Evolutionary conservation across 495 filamentous ascomycete genomes (phyloP).

Genomic region (Chaetomium cochliodes): DNA sequence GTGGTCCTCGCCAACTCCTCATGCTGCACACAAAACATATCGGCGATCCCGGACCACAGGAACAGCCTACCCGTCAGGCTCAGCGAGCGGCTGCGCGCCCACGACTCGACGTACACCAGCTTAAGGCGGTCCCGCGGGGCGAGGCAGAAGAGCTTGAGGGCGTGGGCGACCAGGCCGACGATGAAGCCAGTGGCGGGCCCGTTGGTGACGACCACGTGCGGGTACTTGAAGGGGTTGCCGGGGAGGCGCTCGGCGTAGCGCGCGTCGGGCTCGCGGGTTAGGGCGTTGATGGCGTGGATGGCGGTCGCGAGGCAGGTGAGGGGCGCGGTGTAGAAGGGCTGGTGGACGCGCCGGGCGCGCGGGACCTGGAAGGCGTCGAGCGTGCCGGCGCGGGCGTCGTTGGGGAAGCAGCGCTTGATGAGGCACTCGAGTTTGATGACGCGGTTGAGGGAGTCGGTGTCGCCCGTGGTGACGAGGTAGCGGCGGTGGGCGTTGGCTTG

Average conservation of each 20-base stretch:
- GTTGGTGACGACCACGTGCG: slow-evolving; percentile 72
- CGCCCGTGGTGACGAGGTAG: slow-evolving; percentile 76
- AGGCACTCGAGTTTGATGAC: slow-evolving; percentile 37
- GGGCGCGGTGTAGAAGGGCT: slow-evolving; percentile 67
- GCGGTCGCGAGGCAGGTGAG: slow-evolving; percentile 52
- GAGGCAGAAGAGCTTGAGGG: slow-evolving; percentile 62
- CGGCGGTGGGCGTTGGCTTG: slow-evolving; percentile 64
- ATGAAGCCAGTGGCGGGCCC: slow-evolving; percentile 86
- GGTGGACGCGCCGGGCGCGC: slow-evolving; percentile 74
- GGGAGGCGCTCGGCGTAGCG: slow-evolving; percentile 38
- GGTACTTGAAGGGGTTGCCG: slow-evolving; percentile 39
- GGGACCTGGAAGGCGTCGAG: slow-evolving; percentile 63
- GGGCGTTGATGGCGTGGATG: slow-evolving; percentile 52
- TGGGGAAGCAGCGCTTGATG: slow-evolving; percentile 31
- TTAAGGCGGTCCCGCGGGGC: slow-evolving; percentile 44
- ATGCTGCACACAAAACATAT: slow-evolving; percentile 47
- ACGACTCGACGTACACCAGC: slow-evolving; percentile 87
- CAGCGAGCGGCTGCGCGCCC: slow-evolving; percentile 75
- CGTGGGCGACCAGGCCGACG: slow-evolving; percentile 64
- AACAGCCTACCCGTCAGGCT: slow-evolving; percentile 80
- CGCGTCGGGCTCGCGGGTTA: slow-evolving; percentile 33
- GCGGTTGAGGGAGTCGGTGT: slow-evolving; percentile 60
- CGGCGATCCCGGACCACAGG: slow-evolving; percentile 40
- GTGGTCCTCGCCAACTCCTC: slow-evolving; percentile 22
- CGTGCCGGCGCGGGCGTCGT: slow-evolving; percentile 35